Percentiles rank a stretch among this genome's conserved stretches.
These are phyloP conservation scores for Bruguiera sexangula DNA, from an alignment of 345 rosid genomes.

Conservation along the genomic window DNA sequence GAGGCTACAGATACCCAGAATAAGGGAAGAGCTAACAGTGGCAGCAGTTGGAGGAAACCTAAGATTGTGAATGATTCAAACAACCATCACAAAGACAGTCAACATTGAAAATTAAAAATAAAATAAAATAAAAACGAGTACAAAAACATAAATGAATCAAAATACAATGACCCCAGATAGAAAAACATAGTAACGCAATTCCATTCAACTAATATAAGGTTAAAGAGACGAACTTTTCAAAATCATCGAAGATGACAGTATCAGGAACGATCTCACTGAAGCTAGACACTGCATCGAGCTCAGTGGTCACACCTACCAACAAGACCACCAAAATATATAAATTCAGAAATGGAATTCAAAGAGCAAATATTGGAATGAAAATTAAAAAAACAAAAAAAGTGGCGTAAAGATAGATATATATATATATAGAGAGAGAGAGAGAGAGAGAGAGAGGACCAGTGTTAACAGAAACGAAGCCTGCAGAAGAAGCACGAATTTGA, in stretches of 20 bases:
- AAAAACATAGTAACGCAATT: too few relatives aligned
- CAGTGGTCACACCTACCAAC: conserved; percentile 49
- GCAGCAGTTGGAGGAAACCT: conserved; percentile 98
- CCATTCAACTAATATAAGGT: background rate
- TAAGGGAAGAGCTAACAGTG: conserved; percentile 91
- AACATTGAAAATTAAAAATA: too few relatives aligned
- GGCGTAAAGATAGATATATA: too few relatives aligned
- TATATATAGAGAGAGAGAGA: background rate
- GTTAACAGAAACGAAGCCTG: conserved; percentile 48
- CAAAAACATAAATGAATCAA: too few relatives aligned
- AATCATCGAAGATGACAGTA: conserved; percentile 92
- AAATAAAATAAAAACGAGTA: background rate
- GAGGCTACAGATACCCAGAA: conserved; percentile 83
- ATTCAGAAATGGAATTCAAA: background rate
- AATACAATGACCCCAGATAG: too few relatives aligned
- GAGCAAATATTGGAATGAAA: background rate
- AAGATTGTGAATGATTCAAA: background rate
- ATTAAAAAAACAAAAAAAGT: background rate
- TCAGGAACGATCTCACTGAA: conserved; percentile 96
- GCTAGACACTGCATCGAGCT: conserved; percentile 77
- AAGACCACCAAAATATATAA: background rate
- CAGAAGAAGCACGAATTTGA: conserved; percentile 40
- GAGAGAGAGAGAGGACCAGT: conserved; percentile 33
- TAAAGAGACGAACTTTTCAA: conserved; percentile 50
- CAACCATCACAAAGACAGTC: background rate